These are phyloP conservation scores for Plasmodium relictum DNA, from an alignment of 169 alveolate species.

Conservation along the genomic window DNA sequence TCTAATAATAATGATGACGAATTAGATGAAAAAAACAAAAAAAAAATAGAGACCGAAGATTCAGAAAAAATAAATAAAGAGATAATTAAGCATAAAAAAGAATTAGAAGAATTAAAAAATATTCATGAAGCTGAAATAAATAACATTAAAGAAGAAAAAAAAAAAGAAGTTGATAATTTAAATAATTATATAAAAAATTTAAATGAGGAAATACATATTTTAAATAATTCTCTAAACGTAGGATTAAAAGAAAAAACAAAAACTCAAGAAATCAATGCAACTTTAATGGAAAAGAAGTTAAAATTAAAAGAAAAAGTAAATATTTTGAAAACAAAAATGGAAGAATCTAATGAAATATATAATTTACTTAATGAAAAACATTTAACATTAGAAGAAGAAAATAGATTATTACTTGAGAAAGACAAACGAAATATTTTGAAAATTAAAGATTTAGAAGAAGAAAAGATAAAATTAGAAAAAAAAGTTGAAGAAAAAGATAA, in stretches of 20 bases:
- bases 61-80: conserved; percentile 18
- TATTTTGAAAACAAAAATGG: conserved; percentile 12
- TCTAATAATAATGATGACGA: background rate
- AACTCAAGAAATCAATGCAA: conserved; percentile 11
- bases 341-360: conserved; percentile 33
- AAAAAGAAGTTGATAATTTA: conserved; percentile 2
- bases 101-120: conserved; percentile 1
- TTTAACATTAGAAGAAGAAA: conserved; percentile 48
- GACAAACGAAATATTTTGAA: conserved; percentile 17
- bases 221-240: background rate
- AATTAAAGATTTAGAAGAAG: conserved; percentile 14
- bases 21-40: background rate
- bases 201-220: conserved; percentile 17
- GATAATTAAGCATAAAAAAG: background rate
- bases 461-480: conserved; percentile 48
- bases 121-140: conserved; percentile 6
- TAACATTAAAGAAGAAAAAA: conserved; percentile 7
- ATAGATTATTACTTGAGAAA: conserved; percentile 27
- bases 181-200: conserved; percentile 19
- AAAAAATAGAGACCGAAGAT: background rate
- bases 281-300: conserved; percentile 14
- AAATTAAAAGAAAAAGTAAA: conserved; percentile 30
- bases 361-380: conserved; percentile 29
- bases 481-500: conserved; percentile 37
- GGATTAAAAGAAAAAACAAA: conserved; percentile 28